Percentiles rank a stretch among this genome's conserved stretches.
Conservation (phyloP, 768 basidiomycete genomes). For the Tricholoma hemisulphureum region DNA sequence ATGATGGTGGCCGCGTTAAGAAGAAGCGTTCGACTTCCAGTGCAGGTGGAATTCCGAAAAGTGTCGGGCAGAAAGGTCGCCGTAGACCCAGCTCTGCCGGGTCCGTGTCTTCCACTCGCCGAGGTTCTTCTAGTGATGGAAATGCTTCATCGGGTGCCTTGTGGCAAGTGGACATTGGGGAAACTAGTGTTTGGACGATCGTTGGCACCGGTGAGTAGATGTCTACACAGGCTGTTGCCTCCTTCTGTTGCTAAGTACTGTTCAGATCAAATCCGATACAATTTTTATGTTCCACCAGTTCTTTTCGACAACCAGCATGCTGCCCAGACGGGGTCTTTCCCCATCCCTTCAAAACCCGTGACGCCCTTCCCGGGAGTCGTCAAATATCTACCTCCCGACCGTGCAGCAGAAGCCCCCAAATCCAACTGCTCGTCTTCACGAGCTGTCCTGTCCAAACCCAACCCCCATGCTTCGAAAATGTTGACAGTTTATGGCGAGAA, state of each 20-base stretch:
- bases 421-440: constrained; percentile 64
- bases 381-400: constrained; percentile 88
- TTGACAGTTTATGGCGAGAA: constrained; percentile 88
- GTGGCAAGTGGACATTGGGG: constrained; percentile 90
- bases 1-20: constrained; percentile 84
- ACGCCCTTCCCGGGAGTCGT: constrained; percentile 86
- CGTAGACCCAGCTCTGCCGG: constrained; percentile 78
- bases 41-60: constrained; percentile 56
- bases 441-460: constrained; percentile 71
- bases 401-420: constrained; percentile 81
- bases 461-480: constrained; percentile 75
- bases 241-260: constrained; percentile 8
- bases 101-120: constrained; percentile 63
- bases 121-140: constrained; percentile 64
- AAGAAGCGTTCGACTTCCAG: constrained; percentile 81
- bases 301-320: constrained; percentile 79
- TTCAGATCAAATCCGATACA: constrained; percentile 86
- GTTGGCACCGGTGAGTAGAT: constrained; percentile 75
- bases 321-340: constrained; percentile 70
- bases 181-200: constrained; percentile 93
- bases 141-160: constrained; percentile 75
- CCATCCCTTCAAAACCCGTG: constrained; percentile 76
- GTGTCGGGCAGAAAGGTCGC: constrained; percentile 52
- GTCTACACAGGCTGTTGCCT: constrained; percentile 5
- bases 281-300: constrained; percentile 87